Conservation (phyloP, 345 rosid species). For the Crucihimalaya himalaica region DNA sequence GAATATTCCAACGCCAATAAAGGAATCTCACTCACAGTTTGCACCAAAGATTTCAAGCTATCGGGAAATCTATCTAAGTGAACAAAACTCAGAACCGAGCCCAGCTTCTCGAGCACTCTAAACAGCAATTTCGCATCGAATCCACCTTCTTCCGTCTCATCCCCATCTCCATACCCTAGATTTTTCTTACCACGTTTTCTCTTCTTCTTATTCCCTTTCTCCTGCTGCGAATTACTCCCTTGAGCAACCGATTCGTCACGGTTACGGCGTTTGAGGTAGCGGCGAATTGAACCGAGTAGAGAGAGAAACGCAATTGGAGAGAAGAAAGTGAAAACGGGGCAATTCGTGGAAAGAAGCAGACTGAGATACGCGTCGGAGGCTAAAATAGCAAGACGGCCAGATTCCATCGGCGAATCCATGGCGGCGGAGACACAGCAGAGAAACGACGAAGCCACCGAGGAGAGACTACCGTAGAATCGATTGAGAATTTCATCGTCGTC, state of each 20-base stretch:
- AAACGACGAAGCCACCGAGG: conserved; percentile 55
- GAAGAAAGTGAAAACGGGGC: conserved; percentile 79
- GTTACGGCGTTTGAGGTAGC: conserved; percentile 53
- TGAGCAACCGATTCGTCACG: conserved; percentile 21
- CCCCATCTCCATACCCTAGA: conserved; percentile 31
- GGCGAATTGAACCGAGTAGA: conserved; percentile 71
- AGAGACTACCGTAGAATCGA: conserved; percentile 54
- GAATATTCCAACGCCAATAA: conserved; percentile 44
- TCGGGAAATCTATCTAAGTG: conserved; percentile 83
- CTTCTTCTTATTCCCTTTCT: conserved; percentile 40
- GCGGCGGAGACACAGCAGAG: conserved; percentile 53
- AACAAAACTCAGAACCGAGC: conserved; percentile 58
- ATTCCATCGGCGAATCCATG: conserved; percentile 59
- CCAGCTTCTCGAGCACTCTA: conserved; percentile 53
- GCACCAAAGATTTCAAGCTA: conserved; percentile 71
- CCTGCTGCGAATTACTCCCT: conserved; percentile 28
- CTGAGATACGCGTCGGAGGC: conserved; percentile 65
- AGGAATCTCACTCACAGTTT: conserved; percentile 67
- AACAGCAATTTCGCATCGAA: conserved; percentile 48
- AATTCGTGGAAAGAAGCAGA: conserved; percentile 61
- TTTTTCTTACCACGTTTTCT: conserved; percentile 37
- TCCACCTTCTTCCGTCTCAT: conserved; percentile 41
- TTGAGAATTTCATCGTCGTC: conserved; percentile 50
- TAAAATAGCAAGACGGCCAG: conserved; percentile 46
- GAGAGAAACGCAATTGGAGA: conserved; percentile 73